These are phyloP conservation scores for Bryum argenteum DNA, from an alignment of 225 moss, liverwort and hornwort species.

Conservation along the genomic window DNA sequence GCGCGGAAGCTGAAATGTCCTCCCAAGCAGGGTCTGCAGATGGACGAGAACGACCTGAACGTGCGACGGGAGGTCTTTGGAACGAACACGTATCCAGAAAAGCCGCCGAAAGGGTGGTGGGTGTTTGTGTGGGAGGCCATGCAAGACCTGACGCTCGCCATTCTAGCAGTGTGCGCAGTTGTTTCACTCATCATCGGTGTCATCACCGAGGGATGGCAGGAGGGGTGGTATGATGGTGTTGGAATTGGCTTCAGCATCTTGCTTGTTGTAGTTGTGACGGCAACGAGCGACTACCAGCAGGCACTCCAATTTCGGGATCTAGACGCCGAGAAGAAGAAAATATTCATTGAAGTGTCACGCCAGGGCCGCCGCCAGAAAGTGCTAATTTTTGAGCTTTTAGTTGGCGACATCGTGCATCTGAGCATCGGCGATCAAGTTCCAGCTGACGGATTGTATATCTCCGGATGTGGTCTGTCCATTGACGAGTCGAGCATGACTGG, in stretches of 20 bases:
- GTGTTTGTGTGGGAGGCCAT: constrained; percentile 76
- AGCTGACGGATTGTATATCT: constrained; percentile 79
- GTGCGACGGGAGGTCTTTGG: constrained; percentile 54
- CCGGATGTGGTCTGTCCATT: constrained; percentile 64
- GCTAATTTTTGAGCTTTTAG: constrained; percentile 74
- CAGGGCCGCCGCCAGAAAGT: constrained; percentile 51
- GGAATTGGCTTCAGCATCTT: constrained; percentile 83
- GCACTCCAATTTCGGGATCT: constrained; percentile 85
- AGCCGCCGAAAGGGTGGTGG: constrained; percentile 62
- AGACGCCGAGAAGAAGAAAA: constrained; percentile 84
- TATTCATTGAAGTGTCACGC: constrained; percentile 77
- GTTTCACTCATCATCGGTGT: constrained; percentile 75
- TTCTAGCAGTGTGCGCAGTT: constrained; percentile 74
- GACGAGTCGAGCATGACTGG: constrained; percentile 99
- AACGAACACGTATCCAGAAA: constrained; percentile 76
- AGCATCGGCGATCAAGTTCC: constrained; percentile 79
- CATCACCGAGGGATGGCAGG: constrained; percentile 58
- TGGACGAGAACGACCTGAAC: constrained; percentile 43
- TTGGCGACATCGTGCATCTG: constrained; percentile 86
- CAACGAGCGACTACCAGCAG: constrained; percentile 88
- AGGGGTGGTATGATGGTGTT: constrained; percentile 96
- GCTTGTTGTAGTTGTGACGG: constrained; percentile 88
- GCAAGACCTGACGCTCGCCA: constrained; percentile 73
- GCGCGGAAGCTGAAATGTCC: constrained; percentile 54
- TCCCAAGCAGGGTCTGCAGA: constrained; percentile 53